These are phyloP conservation scores for Tylopilus felleus DNA, from an alignment of 768 basidiomycete species.

Conservation along the genomic window DNA sequence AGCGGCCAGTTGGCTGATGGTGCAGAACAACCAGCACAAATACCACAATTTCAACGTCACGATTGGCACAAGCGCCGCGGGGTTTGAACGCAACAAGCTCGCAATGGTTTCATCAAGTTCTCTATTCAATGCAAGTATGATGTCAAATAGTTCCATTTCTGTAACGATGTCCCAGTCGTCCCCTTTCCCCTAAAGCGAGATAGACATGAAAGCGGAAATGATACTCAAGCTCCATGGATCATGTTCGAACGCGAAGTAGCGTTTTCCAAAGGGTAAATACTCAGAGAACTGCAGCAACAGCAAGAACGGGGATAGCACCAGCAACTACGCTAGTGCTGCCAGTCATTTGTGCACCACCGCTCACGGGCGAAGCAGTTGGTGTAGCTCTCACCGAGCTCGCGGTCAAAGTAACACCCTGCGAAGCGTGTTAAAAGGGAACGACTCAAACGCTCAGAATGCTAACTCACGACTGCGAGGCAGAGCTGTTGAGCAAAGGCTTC, in stretches of 20 bases:
- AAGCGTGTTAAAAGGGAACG: background rate
- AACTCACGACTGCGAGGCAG: no score
- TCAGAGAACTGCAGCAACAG: background rate
- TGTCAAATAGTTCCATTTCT: no score
- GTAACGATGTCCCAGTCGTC: background rate
- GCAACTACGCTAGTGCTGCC: background rate
- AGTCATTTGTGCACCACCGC: background rate
- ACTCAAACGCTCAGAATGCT: no score
- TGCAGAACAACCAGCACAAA: background rate
- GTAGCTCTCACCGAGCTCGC: background rate
- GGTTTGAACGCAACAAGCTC: background rate
- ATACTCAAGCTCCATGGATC: no score
- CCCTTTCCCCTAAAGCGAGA: background rate
- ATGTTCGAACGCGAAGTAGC: no score
- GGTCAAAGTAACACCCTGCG: background rate
- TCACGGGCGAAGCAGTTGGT: background rate
- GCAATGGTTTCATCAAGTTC: background rate
- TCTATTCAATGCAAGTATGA: background rate
- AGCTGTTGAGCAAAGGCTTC: no score
- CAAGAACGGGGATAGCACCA: background rate
- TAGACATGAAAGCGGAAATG: background rate
- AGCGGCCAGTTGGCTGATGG: background rate
- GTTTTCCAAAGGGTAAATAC: background rate
- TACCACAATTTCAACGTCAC: background rate
- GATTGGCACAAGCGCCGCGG: background rate